A percentile compares a stretch with the other conserved stretches of the same genome.
phyloP scores from a whole-genome alignment of 352 stramenopile species.

The Thalassiosira tumida region DNA sequence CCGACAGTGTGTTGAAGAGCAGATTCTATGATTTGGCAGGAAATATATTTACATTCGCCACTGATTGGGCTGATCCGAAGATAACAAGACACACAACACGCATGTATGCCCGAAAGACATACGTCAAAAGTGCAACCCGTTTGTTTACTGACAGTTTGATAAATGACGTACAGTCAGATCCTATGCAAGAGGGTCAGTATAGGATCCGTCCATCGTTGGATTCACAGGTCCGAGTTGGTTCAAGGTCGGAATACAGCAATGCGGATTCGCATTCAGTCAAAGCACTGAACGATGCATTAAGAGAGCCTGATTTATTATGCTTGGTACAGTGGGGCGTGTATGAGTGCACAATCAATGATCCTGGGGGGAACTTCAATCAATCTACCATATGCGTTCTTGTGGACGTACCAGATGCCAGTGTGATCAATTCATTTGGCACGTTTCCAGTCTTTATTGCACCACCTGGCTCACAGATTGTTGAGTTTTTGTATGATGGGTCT shows the following conservation, averaged over 20 bases:
- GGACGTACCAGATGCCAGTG: neutral
- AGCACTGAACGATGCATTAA: neutral
- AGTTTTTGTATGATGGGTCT: neutral
- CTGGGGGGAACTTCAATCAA: neutral
- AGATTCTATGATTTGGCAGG: constrained; percentile 15
- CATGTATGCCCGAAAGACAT: neutral
- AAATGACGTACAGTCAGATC: neutral
- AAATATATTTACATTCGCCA: constrained; percentile 24
- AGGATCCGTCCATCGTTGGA: neutral
- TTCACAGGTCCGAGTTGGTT: neutral
- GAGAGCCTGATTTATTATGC: neutral
- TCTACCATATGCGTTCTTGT: neutral
- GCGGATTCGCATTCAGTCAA: neutral
- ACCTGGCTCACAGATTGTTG: neutral
- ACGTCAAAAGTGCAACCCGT: neutral
- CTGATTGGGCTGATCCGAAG: constrained; percentile 3
- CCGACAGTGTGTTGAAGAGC: neutral
- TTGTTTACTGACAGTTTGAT: neutral
- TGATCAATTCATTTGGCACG: neutral
- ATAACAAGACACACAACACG: constrained; percentile 14
- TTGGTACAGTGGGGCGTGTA: neutral
- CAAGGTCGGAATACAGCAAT: neutral
- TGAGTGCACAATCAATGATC: neutral
- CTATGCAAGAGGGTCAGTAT: too few species aligned
- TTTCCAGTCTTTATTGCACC: neutral